Evolutionary conservation across 78 protist genomes (phyloP).

Genomic region (Mantamonas sphyraenae): DNA sequence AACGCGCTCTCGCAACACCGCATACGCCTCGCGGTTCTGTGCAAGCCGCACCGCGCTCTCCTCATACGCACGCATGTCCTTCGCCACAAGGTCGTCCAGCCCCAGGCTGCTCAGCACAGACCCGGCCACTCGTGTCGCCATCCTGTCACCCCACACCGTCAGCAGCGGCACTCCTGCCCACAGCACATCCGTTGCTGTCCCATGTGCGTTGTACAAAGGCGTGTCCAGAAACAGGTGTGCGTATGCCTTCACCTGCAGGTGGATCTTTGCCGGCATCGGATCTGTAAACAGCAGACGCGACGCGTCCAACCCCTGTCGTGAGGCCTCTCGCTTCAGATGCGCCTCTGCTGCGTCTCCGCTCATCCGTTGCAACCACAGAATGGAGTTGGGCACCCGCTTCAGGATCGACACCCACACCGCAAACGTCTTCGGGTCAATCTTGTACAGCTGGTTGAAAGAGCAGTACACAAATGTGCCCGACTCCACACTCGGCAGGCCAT

Average conservation of each 20-base stretch:
- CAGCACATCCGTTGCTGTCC: slow-evolving; percentile 6
- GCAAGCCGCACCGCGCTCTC: no score
- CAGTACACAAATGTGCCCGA: slow-evolving; percentile 10
- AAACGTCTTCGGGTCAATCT: slow-evolving; percentile 12
- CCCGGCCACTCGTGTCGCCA: slow-evolving; percentile 15
- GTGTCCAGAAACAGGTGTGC: slow-evolving; percentile 18
- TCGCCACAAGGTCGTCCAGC: slow-evolving; percentile 20
- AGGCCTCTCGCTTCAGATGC: no score
- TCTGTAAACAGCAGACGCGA: no score
- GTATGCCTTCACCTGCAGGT: slow-evolving; percentile 6
- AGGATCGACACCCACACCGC: slow-evolving; percentile 19
- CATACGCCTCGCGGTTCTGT: no score
- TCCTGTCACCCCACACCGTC: background rate
- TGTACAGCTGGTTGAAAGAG: slow-evolving; percentile 40
- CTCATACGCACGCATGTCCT: no score
- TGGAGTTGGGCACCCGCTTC: slow-evolving; percentile 7
- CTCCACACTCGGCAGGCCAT: background rate
- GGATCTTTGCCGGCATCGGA: no score
- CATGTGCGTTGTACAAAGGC: slow-evolving; percentile 1
- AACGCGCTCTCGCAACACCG: no score
- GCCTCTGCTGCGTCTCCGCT: no score
- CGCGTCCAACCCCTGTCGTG: no score
- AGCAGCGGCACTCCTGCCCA: slow-evolving; percentile 23
- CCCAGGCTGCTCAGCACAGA: slow-evolving; percentile 8
- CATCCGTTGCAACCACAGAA: slow-evolving; percentile 10